Evolutionary conservation across 441 rosid species (phyloP).

Genomic region (Euphorbia celastroides): DNA sequence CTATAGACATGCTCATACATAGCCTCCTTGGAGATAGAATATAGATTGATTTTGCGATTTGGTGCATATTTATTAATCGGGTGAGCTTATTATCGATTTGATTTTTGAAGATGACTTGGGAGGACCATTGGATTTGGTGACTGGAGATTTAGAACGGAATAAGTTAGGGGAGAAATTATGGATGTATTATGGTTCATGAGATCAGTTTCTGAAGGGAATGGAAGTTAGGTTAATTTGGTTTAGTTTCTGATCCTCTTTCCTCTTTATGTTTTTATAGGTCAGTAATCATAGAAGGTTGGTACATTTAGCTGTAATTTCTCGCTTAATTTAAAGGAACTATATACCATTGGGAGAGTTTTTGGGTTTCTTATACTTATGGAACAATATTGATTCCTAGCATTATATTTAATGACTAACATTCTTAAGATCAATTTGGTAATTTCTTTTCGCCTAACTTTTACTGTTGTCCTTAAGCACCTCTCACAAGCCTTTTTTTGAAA

Average conservation of each 20-base stretch:
- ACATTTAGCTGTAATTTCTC: conserved; percentile 37
- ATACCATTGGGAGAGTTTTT: not conserved
- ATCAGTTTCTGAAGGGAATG: conserved; percentile 38
- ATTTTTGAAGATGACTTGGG: conserved; percentile 23
- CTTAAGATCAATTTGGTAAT: no score
- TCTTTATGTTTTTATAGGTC: conserved; percentile 38
- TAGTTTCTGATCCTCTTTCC: conserved; percentile 11
- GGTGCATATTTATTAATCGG: conserved; percentile 19
- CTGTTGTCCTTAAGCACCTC: no score
- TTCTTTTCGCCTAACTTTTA: no score
- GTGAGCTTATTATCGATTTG: conserved; percentile 22
- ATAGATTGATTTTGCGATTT: conserved; percentile 13
- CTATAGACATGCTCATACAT: conserved; percentile 47
- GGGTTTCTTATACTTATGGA: not conserved
- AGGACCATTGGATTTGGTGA: conserved; percentile 35
- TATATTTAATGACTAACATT: no score
- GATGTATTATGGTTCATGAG: conserved; percentile 46
- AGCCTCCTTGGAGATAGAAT: conserved; percentile 68
- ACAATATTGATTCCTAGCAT: not conserved
- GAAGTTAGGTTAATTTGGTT: conserved; percentile 32
- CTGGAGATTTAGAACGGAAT: conserved; percentile 38
- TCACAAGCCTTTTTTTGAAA: no score
- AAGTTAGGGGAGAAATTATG: conserved; percentile 33
- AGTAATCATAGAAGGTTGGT: conserved; percentile 41
- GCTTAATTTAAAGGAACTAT: conserved; percentile 26